Base-by-base conservation (phyloP, 352 stramenopile species). In the Phytophthora ohioensis region DNA sequence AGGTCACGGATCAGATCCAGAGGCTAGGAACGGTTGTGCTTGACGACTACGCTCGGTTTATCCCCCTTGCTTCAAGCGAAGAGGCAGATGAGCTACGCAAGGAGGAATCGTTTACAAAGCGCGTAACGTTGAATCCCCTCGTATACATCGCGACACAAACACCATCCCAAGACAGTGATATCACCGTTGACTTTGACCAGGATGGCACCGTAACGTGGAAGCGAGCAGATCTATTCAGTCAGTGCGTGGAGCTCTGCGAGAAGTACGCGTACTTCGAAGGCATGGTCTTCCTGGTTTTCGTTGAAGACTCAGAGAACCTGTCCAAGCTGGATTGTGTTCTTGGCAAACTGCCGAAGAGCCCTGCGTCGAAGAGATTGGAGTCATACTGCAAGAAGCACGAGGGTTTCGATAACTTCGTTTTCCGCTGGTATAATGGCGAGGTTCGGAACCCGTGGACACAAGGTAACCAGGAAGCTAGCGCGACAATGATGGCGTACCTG, bases 181-280 rank as follows among this genome's bases (percentile, higher is more conserved):
- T 67, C 13, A 57, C 57, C 31, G 51, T 63, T 13, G 72, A 71
- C n/a, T 75, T 76, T 53, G 82, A 85, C 43, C 45, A 75, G 45
- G 69, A 75, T 47, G 69, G 73, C 47, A 35, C 46, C 34, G 31
- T 73, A 10, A 71, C 69, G 21, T 73, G 78, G 12, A 89, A 90
- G 64, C 85, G 84, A 36, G 54, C 66, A 7, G 81, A 88, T 8
- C 66, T 93, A 4, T 89, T 93, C 38, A 68, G 42, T 6, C 64
- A 82, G 11, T 90, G 84, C 47, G 82, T 92, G 17, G 72, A 83
- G 41, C 70, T 93, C 3, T 79, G 79, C 10, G 85, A 95, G 60
- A 84, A 82, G 61, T 91, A 92, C 57, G 49, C 62, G n/a, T 96
- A 93, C 70, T 94, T 87, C 42, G 87, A 96, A 79, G 86, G 83